Percentiles rank a stretch among this genome's conserved stretches.
These are phyloP conservation scores for Fusarium anthophilum DNA, from an alignment of 2,329 filamentous ascomycete species.

Conservation along the genomic window DNA sequence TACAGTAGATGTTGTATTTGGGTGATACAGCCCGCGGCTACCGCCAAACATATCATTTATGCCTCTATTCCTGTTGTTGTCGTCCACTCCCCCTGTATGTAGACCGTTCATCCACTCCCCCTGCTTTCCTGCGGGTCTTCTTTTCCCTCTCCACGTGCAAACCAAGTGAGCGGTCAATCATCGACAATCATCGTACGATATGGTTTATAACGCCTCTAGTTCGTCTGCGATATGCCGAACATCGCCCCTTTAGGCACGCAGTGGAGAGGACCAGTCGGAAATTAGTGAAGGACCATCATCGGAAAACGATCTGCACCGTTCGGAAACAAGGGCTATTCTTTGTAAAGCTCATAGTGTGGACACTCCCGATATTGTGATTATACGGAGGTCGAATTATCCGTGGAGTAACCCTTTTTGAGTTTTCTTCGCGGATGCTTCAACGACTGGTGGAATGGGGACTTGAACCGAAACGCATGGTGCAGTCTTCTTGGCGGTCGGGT, in stretches of 20 bases:
- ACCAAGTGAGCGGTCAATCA: conserved; percentile 4
- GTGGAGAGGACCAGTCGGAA: conserved; percentile 22
- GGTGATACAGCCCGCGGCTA: not conserved
- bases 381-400: conserved; percentile 27
- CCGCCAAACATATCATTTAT: not conserved
- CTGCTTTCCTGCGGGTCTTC: not conserved
- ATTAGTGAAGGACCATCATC: conserved; percentile 32
- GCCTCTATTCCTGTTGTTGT: conserved; percentile 6
- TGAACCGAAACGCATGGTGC: not conserved
- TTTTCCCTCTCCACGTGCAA: conserved; percentile 22
- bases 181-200: conserved; percentile 22
- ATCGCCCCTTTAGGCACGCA: not conserved
- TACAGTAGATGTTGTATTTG: not conserved
- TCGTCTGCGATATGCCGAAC: not conserved
- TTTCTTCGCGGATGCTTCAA: not conserved
- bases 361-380: not conserved
- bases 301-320: conserved; percentile 1
- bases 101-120: conserved; percentile 21
- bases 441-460: not conserved
- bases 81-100: not conserved
- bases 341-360: not conserved
- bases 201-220: not conserved
- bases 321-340: not conserved
- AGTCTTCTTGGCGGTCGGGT: not conserved
- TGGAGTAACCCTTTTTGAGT: not conserved